Evolutionary conservation across 139 green algal species (phyloP).

Genomic region (Mesotaenium endlicherianum): DNA sequence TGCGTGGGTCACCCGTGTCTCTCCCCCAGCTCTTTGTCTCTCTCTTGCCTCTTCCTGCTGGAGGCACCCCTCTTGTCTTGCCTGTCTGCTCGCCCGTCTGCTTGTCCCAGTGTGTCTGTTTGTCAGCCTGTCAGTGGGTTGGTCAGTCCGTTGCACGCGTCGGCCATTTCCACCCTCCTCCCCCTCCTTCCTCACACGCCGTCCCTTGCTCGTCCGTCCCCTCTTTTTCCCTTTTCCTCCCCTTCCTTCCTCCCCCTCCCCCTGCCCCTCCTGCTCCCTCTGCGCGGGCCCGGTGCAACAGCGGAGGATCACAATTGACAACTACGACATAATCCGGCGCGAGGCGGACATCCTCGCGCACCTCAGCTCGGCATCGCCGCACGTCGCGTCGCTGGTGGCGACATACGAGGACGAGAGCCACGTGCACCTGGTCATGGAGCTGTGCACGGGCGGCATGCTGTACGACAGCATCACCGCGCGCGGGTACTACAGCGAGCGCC

Average conservation of each 20-base stretch:
- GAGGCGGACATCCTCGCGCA: conserved; percentile 91
- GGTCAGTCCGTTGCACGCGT: no score
- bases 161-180: no score
- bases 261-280: neutral
- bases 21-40: no score
- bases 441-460: conserved; percentile 87
- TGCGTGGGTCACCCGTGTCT: no score
- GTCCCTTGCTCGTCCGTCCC: neutral
- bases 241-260: neutral
- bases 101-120: no score
- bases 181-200: no score
- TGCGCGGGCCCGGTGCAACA: no score
- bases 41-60: no score
- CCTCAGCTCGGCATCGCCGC: conserved; percentile 64
- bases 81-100: no score
- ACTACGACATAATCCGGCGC: conserved; percentile 81
- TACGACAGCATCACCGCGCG: conserved; percentile 80
- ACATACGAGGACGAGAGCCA: conserved; percentile 43
- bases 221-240: neutral
- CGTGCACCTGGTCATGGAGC: conserved; percentile 45
- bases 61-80: no score
- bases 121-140: no score
- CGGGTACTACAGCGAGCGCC: conserved; percentile 69
- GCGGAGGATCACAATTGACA: conserved; percentile 58
- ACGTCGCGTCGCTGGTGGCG: conserved; percentile 59